These are phyloP conservation scores for Phialophora chinensis DNA, from an alignment of 2,329 filamentous ascomycete species.

Conservation along the genomic window DNA sequence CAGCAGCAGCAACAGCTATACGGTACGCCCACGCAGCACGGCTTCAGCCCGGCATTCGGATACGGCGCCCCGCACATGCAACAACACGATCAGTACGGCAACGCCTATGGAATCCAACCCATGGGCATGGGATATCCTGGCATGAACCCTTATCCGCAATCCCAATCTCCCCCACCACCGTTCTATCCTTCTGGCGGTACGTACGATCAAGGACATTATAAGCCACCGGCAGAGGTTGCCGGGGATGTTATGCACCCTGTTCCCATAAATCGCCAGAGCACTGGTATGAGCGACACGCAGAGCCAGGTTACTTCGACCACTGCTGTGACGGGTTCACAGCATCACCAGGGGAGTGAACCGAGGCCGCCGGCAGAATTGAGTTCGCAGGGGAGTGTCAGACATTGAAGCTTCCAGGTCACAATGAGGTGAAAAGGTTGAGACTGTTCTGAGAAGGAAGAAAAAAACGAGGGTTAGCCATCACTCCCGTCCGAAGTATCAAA, in stretches of 20 bases:
- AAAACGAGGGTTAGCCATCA: neutral
- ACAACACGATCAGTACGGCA: constrained; percentile 6
- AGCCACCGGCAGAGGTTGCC: constrained; percentile 17
- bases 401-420: neutral
- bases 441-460: neutral
- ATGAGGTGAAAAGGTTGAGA: neutral
- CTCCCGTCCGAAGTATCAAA: neutral
- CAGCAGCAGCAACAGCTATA: constrained; percentile 13
- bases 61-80: constrained; percentile 9
- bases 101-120: constrained; percentile 10
- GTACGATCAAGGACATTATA: constrained; percentile 3
- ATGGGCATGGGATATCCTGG: constrained; percentile 5
- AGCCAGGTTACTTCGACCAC: constrained; percentile 17
- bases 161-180: constrained; percentile 14
- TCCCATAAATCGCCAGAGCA: constrained; percentile 4
- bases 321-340: constrained; percentile 4
- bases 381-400: constrained; percentile 5
- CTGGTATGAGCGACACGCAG: constrained; percentile 18
- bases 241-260: constrained; percentile 4
- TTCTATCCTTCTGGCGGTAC: constrained; percentile 15
- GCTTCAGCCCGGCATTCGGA: constrained; percentile 17
- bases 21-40: constrained; percentile 6
- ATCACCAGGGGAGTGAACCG: constrained; percentile 2
- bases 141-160: constrained; percentile 6
- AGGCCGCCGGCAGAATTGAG: constrained; percentile 17